A percentile compares a stretch with the other conserved stretches of the same genome.
phyloP scores from a whole-genome alignment of 1,139 yeast genomes.

The Debaryomyces sp. region DNA sequence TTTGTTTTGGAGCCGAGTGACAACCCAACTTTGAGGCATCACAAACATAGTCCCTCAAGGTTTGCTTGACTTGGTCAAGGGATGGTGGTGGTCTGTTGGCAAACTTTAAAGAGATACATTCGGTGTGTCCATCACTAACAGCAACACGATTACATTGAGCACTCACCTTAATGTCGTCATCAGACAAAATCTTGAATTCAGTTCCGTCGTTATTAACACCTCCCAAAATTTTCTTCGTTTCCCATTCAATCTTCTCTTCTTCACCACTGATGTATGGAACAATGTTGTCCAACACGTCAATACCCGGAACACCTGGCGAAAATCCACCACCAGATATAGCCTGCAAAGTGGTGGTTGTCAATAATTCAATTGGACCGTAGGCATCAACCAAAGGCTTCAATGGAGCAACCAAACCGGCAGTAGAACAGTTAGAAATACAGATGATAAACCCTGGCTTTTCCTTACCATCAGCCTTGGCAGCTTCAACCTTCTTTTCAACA shows the following conservation, averaged over 20 bases:
- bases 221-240: conserved; percentile 92
- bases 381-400: conserved; percentile 85
- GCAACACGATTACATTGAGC: conserved; percentile 98
- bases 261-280: conserved; percentile 96
- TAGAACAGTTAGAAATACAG: conserved; percentile 97
- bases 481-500: conserved; percentile 60
- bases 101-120: conserved; percentile 86
- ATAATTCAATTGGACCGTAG: conserved; percentile 86
- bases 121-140: conserved; percentile 97
- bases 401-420: conserved; percentile 98
- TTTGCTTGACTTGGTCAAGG: conserved; percentile 73
- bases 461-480: conserved; percentile 55
- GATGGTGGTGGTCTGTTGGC: conserved; percentile 83
- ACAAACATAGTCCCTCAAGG: conserved; percentile 74
- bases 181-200: conserved; percentile 62
- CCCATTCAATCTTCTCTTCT: conserved; percentile 99
- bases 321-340: conserved; percentile 99
- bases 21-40: conserved; percentile 81
- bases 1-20: conserved; percentile 88
- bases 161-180: conserved; percentile 78
- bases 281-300: conserved; percentile 90
- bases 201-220: conserved; percentile 53
- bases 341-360: conserved; percentile 91
- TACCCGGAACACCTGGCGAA: conserved; percentile 96
- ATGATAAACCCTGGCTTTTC: conserved; percentile 78